A percentile compares a stretch with the other conserved stretches of the same genome.
Conservation (phyloP, 2,329 filamentous ascomycete species). For the Aureobasidium sp. region DNA sequence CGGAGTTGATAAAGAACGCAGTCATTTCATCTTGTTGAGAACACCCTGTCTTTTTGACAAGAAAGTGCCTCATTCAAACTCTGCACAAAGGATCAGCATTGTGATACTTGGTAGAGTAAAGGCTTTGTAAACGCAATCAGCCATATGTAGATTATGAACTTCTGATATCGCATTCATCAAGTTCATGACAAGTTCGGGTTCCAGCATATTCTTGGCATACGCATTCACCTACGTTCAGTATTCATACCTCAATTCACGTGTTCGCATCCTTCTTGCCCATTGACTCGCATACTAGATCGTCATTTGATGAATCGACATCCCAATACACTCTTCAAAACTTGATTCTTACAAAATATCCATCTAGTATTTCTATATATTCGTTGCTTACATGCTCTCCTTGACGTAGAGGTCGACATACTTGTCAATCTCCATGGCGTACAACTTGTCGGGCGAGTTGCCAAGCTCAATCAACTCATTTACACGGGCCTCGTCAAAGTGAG, state of each 20-base stretch:
- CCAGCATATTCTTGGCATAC: background rate
- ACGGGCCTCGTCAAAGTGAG: constrained; percentile 67
- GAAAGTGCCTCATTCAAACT: background rate
- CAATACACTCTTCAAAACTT: background rate
- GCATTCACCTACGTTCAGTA: background rate
- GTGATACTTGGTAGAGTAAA: background rate
- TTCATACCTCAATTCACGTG: background rate
- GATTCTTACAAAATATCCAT: background rate
- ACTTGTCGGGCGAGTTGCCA: constrained; percentile 61
- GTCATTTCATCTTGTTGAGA: background rate
- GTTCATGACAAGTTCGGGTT: background rate
- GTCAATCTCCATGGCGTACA: constrained; percentile 78
- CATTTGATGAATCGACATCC: background rate
- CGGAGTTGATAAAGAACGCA: background rate
- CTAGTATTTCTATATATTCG: background rate
- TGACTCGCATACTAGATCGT: background rate
- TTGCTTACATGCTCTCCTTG: constrained; percentile 34
- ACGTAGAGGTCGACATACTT: constrained; percentile 86
- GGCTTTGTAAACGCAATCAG: background rate
- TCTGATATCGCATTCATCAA: background rate
- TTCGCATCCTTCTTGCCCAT: background rate
- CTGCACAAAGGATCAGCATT: too few species aligned
- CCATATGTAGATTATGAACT: too few species aligned
- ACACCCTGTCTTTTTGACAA: background rate
- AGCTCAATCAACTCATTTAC: constrained; percentile 78